phyloP scores from a whole-genome alignment of 2,329 filamentous ascomycete species.

The Penicillium vulpinum region DNA sequence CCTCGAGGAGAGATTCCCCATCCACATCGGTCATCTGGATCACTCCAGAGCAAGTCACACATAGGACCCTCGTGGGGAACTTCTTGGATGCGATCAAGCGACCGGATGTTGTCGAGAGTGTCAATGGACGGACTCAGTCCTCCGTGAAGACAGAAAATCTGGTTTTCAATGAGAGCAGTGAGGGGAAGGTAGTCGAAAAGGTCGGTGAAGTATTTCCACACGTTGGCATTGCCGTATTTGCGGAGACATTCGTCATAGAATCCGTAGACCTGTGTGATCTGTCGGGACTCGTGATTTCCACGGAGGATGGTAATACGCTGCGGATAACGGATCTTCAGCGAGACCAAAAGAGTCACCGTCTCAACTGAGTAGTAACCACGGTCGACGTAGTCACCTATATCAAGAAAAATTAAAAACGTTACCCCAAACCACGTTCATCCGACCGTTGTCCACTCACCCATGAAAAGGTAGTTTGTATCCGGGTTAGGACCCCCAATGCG shows the following conservation, averaged over 20 bases:
- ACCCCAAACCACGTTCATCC: slow-evolving; percentile 14
- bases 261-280: slow-evolving; percentile 98
- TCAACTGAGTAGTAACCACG: slow-evolving; percentile 98
- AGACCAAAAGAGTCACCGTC: slow-evolving; percentile 93
- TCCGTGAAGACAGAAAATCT: slow-evolving; percentile 98
- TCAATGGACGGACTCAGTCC: slow-evolving; percentile 95
- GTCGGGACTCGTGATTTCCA: slow-evolving; percentile 97
- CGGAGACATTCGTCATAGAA: slow-evolving; percentile 99
- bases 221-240: slow-evolving; percentile 98
- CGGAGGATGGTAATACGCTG: slow-evolving; percentile 97
- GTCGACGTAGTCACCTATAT: slow-evolving; percentile 90
- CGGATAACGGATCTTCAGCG: slow-evolving; percentile 96
- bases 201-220: slow-evolving; percentile 99
- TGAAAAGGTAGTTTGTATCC: slow-evolving; percentile 99
- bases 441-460: slow-evolving; percentile 64
- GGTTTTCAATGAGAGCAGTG: slow-evolving; percentile 96
- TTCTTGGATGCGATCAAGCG: slow-evolving; percentile 94
- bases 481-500: slow-evolving; percentile 97
- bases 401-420: slow-evolving; percentile 8
- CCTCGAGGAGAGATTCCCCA: slow-evolving; percentile 96
- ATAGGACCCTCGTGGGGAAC: slow-evolving; percentile 98
- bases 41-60: slow-evolving; percentile 97
- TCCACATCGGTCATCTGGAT: slow-evolving; percentile 93
- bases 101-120: slow-evolving; percentile 91
- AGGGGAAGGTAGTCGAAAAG: slow-evolving; percentile 98